Evolutionary conservation across 306 rosid species (phyloP).

Genomic region (Astragalus glycyphyllos): DNA sequence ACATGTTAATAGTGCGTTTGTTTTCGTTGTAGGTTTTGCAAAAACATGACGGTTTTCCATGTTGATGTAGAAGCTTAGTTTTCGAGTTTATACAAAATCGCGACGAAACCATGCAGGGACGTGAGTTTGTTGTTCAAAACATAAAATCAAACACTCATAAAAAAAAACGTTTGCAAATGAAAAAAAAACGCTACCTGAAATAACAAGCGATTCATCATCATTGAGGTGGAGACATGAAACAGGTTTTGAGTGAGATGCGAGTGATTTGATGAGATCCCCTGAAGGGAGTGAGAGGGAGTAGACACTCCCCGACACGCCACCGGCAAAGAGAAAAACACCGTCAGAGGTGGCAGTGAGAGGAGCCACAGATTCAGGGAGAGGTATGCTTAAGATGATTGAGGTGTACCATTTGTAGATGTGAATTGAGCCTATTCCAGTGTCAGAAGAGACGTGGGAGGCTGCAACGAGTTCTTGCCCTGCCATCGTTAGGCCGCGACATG

Average conservation of each 20-base stretch:
- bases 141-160: too few relatives aligned
- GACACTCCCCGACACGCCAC: conserved; percentile 70
- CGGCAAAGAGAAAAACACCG: conserved; percentile 64
- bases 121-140: too few relatives aligned
- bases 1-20: too few relatives aligned
- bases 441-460: conserved; percentile 60
- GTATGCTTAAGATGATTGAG: conserved; percentile 46
- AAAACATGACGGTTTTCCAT: too few relatives aligned
- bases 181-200: conserved; percentile 54
- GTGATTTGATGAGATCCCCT: conserved; percentile 57
- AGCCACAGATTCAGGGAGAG: conserved; percentile 67
- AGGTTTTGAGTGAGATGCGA: conserved; percentile 51
- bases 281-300: conserved; percentile 55
- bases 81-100: too few relatives aligned
- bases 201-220: conserved; percentile 65
- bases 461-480: conserved; percentile 53
- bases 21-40: too few relatives aligned
- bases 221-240: conserved; percentile 60
- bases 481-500: conserved; percentile 53
- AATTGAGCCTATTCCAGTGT: conserved; percentile 64
- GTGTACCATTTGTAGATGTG: conserved; percentile 71
- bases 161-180: background rate
- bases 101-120: too few relatives aligned
- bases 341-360: conserved; percentile 59
- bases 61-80: too few relatives aligned